Evolutionary conservation across 306 rosid genomes (phyloP).

Genomic region (Ammopiptanthus mongolicus): DNA sequence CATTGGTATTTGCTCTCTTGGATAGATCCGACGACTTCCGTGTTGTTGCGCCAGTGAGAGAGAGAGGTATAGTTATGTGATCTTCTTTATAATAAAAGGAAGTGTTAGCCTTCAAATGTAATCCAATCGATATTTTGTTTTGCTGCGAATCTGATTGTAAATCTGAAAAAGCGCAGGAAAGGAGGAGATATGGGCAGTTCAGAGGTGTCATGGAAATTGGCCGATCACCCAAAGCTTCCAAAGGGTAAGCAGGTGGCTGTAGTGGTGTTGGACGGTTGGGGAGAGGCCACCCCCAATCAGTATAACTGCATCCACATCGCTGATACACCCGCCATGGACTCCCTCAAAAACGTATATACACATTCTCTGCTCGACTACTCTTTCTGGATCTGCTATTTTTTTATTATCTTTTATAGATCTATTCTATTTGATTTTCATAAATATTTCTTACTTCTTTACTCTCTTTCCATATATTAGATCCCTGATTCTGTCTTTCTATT

Average conservation of each 20-base stretch:
- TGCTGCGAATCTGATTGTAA: background rate
- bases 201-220: slow-evolving; percentile 64
- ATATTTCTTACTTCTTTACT: background rate
- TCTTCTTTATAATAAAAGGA: too few relatives aligned
- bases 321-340: slow-evolving; percentile 92
- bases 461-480: background rate
- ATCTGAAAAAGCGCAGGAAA: background rate
- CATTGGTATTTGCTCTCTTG: too few relatives aligned
- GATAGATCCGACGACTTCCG: too few relatives aligned
- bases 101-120: too few relatives aligned
- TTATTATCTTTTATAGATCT: background rate
- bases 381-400: background rate
- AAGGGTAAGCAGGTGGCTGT: slow-evolving; percentile 78
- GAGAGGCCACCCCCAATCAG: slow-evolving; percentile 69
- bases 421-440: too few relatives aligned
- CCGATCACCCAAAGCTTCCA: slow-evolving; percentile 93
- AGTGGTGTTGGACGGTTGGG: slow-evolving; percentile 96
- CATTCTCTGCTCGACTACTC: background rate
- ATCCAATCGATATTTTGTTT: background rate
- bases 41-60: too few relatives aligned
- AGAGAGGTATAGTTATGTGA: too few relatives aligned
- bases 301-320: slow-evolving; percentile 89
- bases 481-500: too few relatives aligned
- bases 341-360: slow-evolving; percentile 58
- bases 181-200: slow-evolving; percentile 58